Evolutionary conservation across 208 protist species (phyloP), one percentile per base, ranked within the genome.

Genomic region (Acanthamoeba lugdunensis): DNA sequence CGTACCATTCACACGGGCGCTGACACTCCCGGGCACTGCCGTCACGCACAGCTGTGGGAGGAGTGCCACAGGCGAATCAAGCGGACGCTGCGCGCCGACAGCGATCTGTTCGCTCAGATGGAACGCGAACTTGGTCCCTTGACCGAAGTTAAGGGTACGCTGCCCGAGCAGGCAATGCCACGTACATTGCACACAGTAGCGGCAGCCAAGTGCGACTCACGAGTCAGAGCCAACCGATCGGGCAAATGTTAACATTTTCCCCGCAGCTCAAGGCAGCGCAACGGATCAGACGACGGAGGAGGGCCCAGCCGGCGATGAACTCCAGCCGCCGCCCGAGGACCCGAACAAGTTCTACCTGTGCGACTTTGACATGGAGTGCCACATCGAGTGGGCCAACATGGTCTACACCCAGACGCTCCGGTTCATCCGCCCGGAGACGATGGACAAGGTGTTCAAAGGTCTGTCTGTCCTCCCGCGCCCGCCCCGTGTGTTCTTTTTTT

Each of bases 351-450:
- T 41, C 69, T 77, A 30, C 28, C 11, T 77, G n/a, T 33, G 69
- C 69, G 69, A 77, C n/a, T 77, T 77, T 41, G 21, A 41, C 37
- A 33, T 77, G n/a, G 69, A 77, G 37, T 77, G 69, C 6, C 69
- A 77, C 69, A 45, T 77, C 30, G 69, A 77, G 69, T 77, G 69
- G 69, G 69, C 69, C n/a, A 77, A 5, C 69, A 41, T 77, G 1
- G 69, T 77, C 11, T 77, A 77, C 69, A 45, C 69, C 14, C 69
- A 77, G 6, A 23, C 69, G 21, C n/a, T 45, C 69, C 69, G 69
- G 9, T 77, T 25, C 69, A 77, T 2, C 37, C 69, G 69, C 0
- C 18, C 69, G 8, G 69, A 77, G 14, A 33, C 28, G n/a, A 7
- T 45, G 9, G 69, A 77, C 28, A 77, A 28, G n/a, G 69, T n/a